phyloP scores from a whole-genome alignment of 768 basidiomycete genomes.

The Auricularia heimuer region DNA sequence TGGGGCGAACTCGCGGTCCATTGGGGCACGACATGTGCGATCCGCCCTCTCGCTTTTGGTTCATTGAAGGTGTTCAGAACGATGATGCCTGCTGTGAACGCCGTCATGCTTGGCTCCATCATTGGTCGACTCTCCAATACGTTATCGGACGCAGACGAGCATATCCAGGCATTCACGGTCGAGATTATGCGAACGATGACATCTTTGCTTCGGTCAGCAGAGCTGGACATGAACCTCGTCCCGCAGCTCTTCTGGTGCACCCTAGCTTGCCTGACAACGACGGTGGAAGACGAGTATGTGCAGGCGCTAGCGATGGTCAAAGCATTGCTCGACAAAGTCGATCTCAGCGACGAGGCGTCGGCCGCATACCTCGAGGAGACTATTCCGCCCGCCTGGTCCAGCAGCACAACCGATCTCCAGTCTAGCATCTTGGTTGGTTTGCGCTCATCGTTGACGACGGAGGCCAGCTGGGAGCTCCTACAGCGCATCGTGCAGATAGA shows the following conservation, averaged over 20 bases:
- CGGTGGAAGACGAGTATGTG: slow-evolving; percentile 69
- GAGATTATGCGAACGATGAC: slow-evolving; percentile 75
- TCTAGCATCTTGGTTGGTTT: slow-evolving; percentile 64
- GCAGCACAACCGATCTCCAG: slow-evolving; percentile 52
- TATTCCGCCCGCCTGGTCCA: slow-evolving; percentile 61
- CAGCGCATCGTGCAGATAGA: slow-evolving; percentile 49
- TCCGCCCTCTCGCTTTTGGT: slow-evolving; percentile 75
- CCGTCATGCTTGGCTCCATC: slow-evolving; percentile 64
- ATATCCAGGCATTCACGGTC: slow-evolving; percentile 72
- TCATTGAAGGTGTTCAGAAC: slow-evolving; percentile 87
- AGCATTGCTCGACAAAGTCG: slow-evolving; percentile 52
- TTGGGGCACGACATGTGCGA: slow-evolving; percentile 84
- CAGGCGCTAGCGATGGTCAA: slow-evolving; percentile 58
- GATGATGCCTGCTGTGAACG: slow-evolving; percentile 60
- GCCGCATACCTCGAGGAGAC: slow-evolving; percentile 60
- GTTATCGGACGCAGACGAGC: slow-evolving; percentile 63
- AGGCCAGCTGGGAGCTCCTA: slow-evolving; percentile 58
- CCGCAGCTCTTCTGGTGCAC: slow-evolving; percentile 87
- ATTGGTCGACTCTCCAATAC: slow-evolving; percentile 79
- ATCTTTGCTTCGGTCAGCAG: slow-evolving; percentile 43
- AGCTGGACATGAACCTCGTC: slow-evolving; percentile 50
- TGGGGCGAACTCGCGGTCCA: slow-evolving; percentile 74
- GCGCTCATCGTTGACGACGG: slow-evolving; percentile 63
- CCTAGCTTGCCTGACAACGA: slow-evolving; percentile 71
- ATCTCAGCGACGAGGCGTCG: slow-evolving; percentile 59